Evolutionary conservation across 148 eudicot species (phyloP).

Genomic region (Vaccinium darrowii): DNA sequence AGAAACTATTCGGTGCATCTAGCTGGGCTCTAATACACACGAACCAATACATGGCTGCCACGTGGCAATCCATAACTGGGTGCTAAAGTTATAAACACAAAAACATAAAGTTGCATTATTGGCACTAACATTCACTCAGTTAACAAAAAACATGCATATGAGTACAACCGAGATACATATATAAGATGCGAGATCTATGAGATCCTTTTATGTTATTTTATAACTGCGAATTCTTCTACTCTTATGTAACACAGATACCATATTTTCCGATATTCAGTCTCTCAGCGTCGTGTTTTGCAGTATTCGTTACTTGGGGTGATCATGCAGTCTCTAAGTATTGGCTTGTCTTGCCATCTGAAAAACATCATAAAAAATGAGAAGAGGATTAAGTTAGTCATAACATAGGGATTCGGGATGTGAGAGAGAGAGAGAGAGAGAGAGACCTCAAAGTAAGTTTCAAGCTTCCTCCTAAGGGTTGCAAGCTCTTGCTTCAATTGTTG

Average conservation of each 20-base stretch:
- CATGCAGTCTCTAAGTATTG: not conserved
- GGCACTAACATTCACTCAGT: not conserved
- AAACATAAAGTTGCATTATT: not conserved
- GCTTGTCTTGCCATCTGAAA: slow-evolving; percentile 27
- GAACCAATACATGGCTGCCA: too few relatives aligned
- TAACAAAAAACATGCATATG: not conserved
- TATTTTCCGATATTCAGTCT: not conserved
- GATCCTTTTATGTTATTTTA: not conserved
- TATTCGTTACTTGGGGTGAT: not conserved
- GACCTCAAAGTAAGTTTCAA: slow-evolving; percentile 64
- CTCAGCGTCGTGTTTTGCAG: not conserved
- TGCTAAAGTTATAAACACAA: too few relatives aligned
- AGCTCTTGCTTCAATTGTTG: slow-evolving; percentile 67
- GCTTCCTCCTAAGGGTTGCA: slow-evolving; percentile 52
- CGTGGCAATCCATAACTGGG: too few relatives aligned
- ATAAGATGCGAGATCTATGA: not conserved
- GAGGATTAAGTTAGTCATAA: not conserved
- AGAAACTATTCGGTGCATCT: too few relatives aligned
- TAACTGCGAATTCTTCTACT: not conserved
- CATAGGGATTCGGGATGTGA: not conserved
- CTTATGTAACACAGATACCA: not conserved
- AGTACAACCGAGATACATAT: not conserved
- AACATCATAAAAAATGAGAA: not conserved
- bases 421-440: not conserved
- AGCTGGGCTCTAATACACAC: too few relatives aligned